A percentile compares a stretch with the other conserved stretches of the same genome.
phyloP scores from a whole-genome alignment of 2,329 filamentous ascomycete species.

The Fusarium brachygibbosum region DNA sequence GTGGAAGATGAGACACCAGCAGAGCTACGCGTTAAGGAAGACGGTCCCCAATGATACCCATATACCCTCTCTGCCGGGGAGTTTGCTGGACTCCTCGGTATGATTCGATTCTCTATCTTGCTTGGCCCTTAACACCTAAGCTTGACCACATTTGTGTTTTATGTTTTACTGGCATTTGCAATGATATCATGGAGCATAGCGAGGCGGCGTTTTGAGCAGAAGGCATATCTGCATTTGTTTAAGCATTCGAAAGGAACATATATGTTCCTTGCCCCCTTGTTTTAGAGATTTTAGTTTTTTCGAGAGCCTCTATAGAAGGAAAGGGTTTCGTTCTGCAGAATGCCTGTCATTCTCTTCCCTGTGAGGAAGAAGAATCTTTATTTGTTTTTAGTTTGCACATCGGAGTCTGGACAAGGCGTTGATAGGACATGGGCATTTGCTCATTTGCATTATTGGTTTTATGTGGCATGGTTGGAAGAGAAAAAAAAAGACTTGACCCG shows the following conservation, averaged over 20 bases:
- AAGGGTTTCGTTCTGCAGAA: constrained; percentile 25
- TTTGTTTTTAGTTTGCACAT: constrained; percentile 21
- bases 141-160: constrained; percentile 37
- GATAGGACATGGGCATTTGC: constrained; percentile 22
- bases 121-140: constrained; percentile 33
- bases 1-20: constrained; percentile 31
- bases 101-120: constrained; percentile 42
- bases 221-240: constrained; percentile 45
- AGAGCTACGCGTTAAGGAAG: constrained; percentile 35
- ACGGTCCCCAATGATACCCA: constrained; percentile 52
- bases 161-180: constrained; percentile 42
- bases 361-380: constrained; percentile 13
- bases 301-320: constrained; percentile 29
- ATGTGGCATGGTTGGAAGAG: constrained; percentile 42
- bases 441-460: constrained; percentile 32
- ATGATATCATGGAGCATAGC: constrained; percentile 57
- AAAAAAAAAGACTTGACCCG: constrained; percentile 42
- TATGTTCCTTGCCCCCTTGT: constrained; percentile 17
- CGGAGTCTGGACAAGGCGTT: constrained; percentile 42
- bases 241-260: constrained; percentile 38
- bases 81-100: constrained; percentile 29
- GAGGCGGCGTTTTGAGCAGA: constrained; percentile 55
- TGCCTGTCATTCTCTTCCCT: constrained; percentile 14
- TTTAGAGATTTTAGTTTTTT: constrained; percentile 32
- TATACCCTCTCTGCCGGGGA: constrained; percentile 44